A percentile compares a stretch with the other conserved stretches of the same genome.
Conservation (phyloP, 31 red algal genomes). For the Asparagopsis taxiformis region DNA sequence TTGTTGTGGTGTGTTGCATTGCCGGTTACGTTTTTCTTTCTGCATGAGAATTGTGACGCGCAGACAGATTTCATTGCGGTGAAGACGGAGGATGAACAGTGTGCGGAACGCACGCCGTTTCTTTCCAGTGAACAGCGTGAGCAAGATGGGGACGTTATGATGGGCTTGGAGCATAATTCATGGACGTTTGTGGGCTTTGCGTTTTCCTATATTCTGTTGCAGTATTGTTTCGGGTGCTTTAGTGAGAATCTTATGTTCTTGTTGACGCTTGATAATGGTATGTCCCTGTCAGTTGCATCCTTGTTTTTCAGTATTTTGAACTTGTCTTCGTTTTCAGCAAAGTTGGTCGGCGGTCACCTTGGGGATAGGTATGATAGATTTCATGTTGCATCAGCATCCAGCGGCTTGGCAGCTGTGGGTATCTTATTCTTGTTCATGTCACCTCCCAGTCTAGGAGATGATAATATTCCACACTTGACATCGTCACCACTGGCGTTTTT, state of each 20-base stretch:
- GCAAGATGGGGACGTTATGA: no score
- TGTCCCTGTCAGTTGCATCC: conserved; percentile 66
- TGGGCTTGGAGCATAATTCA: conserved; percentile 29
- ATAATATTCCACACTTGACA: conserved; percentile 49
- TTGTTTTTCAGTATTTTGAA: conserved; percentile 85
- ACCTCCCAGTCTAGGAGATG: conserved; percentile 24
- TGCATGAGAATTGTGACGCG: conserved; percentile 30
- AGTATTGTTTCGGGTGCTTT: conserved; percentile 90
- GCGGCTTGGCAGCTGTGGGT: conserved; percentile 58
- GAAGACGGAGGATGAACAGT: background rate
- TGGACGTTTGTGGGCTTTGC: conserved; percentile 83
- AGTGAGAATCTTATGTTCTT: conserved; percentile 94
- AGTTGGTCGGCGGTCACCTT: conserved; percentile 88
- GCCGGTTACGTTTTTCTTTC: conserved; percentile 65
- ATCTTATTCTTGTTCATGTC: conserved; percentile 69
- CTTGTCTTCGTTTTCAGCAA: conserved; percentile 83
- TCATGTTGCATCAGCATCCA: conserved; percentile 59
- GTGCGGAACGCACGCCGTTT: no score
- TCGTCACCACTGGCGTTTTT: conserved; percentile 39
- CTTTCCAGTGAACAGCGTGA: no score
- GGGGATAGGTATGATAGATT: conserved; percentile 88
- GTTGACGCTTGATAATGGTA: conserved; percentile 71
- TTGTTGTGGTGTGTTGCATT: conserved; percentile 68
- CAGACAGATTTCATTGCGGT: background rate
- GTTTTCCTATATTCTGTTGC: conserved; percentile 77